Evolutionary conservation across 2,329 filamentous ascomycete species (phyloP).

Genomic region (Alternaria infectoria): DNA sequence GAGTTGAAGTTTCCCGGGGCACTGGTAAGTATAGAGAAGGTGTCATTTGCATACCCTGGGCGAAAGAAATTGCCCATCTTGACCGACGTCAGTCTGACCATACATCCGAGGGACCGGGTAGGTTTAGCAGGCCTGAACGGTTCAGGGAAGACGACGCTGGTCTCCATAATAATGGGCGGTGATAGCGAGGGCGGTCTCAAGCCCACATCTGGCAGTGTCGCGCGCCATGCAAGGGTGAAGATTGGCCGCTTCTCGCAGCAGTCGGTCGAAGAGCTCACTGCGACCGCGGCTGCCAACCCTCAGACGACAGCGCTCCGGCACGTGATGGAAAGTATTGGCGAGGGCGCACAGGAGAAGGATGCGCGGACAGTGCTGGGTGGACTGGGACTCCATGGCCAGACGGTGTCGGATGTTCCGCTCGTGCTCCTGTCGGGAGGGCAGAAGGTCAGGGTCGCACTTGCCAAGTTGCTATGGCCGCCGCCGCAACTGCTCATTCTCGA

Average conservation of each 20-base stretch:
- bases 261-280: conserved; percentile 72
- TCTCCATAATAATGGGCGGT: conserved; percentile 70
- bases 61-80: conserved; percentile 57
- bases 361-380: conserved; percentile 70
- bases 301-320: conserved; percentile 70
- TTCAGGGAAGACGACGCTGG: conserved; percentile 79
- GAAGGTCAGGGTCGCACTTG: conserved; percentile 68
- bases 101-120: conserved; percentile 75
- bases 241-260: conserved; percentile 83
- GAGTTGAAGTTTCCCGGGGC: conserved; percentile 78
- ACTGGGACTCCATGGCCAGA: conserved; percentile 72
- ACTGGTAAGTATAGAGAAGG: conserved; percentile 73
- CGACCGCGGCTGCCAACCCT: conserved; percentile 58
- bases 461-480: conserved; percentile 69
- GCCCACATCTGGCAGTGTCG: conserved; percentile 67
- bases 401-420: conserved; percentile 76
- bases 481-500: conserved; percentile 79
- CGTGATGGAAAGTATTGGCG: conserved; percentile 62
- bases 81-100: conserved; percentile 68
- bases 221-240: conserved; percentile 71
- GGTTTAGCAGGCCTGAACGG: conserved; percentile 82
- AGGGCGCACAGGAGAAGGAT: conserved; percentile 68
- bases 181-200: conserved; percentile 45
- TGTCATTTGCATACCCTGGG: conserved; percentile 68
- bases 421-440: conserved; percentile 80